Conservation (phyloP, 169 alveolate genomes). For the Plasmodium gallinaceum region DNA sequence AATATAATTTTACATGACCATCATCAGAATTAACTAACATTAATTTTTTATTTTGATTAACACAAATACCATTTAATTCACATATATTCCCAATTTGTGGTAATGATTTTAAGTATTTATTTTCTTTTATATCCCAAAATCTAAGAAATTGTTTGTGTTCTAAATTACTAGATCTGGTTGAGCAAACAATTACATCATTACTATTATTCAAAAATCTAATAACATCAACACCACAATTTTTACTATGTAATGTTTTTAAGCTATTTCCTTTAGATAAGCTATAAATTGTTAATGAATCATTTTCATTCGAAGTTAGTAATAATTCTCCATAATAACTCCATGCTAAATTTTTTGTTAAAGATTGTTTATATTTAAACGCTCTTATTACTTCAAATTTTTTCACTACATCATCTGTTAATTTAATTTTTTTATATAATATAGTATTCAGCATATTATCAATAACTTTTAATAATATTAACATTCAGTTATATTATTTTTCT, state of each 20-base stretch:
- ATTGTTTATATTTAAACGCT: constrained; percentile 56
- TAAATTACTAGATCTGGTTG: constrained; percentile 52
- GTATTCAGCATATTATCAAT: constrained; percentile 27
- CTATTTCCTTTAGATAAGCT: constrained; percentile 41
- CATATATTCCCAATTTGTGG: constrained; percentile 72
- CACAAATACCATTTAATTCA: constrained; percentile 50
- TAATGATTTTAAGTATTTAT: constrained; percentile 58
- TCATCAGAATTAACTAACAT: constrained; percentile 71
- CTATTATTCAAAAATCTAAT: constrained; percentile 40
- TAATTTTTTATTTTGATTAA: constrained; percentile 48
- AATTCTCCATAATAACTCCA: constrained; percentile 65
- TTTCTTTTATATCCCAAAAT: constrained; percentile 69
- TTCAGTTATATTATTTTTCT: not conserved
- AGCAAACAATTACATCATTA: constrained; percentile 58
- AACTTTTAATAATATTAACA: not conserved
- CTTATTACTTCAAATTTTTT: constrained; percentile 42
- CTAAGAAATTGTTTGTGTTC: constrained; percentile 69
- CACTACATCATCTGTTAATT: constrained; percentile 54
- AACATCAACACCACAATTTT: constrained; percentile 72
- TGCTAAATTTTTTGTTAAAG: constrained; percentile 43
- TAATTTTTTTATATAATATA: constrained; percentile 42
- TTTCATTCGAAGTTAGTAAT: constrained; percentile 49
- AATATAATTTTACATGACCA: constrained; percentile 64
- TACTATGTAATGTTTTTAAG: constrained; percentile 51
- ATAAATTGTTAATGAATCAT: constrained; percentile 57